Conservation (phyloP, 192 early-diverging fungal species). For the Dissophora globulifera region DNA sequence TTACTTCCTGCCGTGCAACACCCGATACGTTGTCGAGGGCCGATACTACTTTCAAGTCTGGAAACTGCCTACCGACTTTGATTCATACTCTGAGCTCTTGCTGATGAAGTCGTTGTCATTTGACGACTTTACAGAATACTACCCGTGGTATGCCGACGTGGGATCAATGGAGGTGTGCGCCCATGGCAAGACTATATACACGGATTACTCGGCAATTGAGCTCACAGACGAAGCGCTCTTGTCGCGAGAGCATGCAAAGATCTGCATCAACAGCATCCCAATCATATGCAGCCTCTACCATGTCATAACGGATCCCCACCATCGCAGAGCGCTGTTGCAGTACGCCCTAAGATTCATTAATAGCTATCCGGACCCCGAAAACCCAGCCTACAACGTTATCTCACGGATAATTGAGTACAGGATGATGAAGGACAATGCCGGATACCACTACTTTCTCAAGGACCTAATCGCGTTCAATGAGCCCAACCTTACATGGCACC, state of each 20-base stretch:
- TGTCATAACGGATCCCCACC: neutral
- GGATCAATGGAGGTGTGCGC: no score
- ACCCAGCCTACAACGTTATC: neutral
- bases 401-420: neutral
- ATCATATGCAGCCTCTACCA: neutral
- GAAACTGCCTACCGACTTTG: neutral
- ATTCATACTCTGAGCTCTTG: neutral
- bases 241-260: neutral
- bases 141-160: no score
- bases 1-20: neutral
- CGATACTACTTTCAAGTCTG: neutral
- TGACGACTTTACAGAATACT: no score
- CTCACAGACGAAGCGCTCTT: neutral
- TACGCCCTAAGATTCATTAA: neutral
- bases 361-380: neutral
- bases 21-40: neutral
- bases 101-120: neutral
- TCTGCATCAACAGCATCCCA: slow-evolving; percentile 1
- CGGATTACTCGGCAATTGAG: neutral
- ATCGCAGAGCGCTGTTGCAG: neutral
- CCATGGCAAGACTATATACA: neutral
- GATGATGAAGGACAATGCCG: neutral
- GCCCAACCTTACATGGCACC: neutral
- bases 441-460: neutral
- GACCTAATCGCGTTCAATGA: neutral